phyloP scores from a whole-genome alignment of 164 flowering plant species.

The Tetrastigma voinierianum region DNA sequence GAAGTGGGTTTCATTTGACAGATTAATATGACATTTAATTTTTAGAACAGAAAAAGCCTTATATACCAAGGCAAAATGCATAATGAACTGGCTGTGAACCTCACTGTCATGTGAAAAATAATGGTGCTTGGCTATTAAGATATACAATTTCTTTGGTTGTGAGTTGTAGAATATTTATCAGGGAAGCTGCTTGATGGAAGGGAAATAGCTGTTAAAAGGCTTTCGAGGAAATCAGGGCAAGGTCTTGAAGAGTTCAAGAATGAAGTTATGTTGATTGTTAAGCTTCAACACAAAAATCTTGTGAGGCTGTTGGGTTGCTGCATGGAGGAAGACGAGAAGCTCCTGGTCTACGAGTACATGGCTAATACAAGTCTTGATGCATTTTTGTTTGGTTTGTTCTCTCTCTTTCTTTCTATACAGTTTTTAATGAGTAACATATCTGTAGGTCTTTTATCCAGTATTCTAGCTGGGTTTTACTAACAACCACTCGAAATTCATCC shows the following conservation, averaged over 20 bases:
- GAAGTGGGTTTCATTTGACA: too few species aligned
- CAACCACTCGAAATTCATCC: too few species aligned
- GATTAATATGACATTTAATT: too few species aligned
- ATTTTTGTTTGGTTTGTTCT: slow-evolving; percentile 36
- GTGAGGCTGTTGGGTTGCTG: slow-evolving; percentile 53
- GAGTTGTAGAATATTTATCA: slow-evolving; percentile 11
- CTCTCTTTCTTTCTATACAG: too few species aligned
- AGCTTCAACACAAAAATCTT: slow-evolving; percentile 51
- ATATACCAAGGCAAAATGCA: too few species aligned
- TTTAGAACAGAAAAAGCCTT: too few species aligned
- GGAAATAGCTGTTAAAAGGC: slow-evolving; percentile 50
- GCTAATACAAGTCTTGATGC: slow-evolving; percentile 45
- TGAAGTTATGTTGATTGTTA: slow-evolving; percentile 39
- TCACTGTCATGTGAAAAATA: too few species aligned
- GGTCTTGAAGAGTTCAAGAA: slow-evolving; percentile 42
- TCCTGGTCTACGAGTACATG: slow-evolving; percentile 46
- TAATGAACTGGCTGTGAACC: too few species aligned
- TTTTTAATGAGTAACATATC: too few species aligned
- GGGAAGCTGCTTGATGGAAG: slow-evolving; percentile 33
- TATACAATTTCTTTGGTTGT: background rate
- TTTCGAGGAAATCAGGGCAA: slow-evolving; percentile 33
- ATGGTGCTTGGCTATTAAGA: too few species aligned
- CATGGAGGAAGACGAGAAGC: slow-evolving; percentile 33
- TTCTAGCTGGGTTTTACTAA: too few species aligned
- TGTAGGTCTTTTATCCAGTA: too few species aligned